A percentile compares a stretch with the other conserved stretches of the same genome.
These are phyloP conservation scores for Phytophthora pini DNA, from an alignment of 352 stramenopile genomes.

Conservation along the genomic window DNA sequence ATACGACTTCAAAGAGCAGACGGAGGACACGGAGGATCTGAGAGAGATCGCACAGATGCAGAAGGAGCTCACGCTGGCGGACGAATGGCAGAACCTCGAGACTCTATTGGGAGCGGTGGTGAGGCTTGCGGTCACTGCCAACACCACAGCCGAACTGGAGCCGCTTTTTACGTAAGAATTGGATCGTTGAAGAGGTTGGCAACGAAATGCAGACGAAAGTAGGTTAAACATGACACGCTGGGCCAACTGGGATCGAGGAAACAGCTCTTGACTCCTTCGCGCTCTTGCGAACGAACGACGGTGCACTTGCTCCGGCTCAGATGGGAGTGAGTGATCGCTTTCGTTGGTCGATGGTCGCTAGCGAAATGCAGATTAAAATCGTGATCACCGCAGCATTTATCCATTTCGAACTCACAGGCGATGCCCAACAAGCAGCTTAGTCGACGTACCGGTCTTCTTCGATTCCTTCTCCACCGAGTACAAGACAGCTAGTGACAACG, in stretches of 20 bases:
- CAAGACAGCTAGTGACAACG: background rate
- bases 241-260: conserved; percentile 11
- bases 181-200: no score
- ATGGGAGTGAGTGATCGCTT: background rate
- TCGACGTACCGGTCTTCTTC: no score
- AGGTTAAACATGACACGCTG: no score
- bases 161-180: conserved; percentile 25
- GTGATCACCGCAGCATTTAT: background rate
- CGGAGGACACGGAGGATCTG: conserved; percentile 12
- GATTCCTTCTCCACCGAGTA: background rate
- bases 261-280: conserved; percentile 17
- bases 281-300: conserved; percentile 12
- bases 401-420: background rate
- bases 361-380: conserved; percentile 15
- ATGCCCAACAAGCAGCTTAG: no score
- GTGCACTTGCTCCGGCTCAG: background rate
- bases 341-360: conserved; percentile 10
- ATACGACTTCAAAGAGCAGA: conserved; percentile 20
- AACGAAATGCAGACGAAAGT: no score
- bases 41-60: conserved; percentile 26
- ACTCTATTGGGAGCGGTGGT: conserved; percentile 44
- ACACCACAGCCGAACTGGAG: conserved; percentile 40
- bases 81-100: conserved; percentile 30
- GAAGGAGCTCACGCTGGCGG: conserved; percentile 21
- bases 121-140: conserved; percentile 28